Base-by-base conservation (phyloP, 208 protist species). In the Leishmania lainsoni region DNA sequence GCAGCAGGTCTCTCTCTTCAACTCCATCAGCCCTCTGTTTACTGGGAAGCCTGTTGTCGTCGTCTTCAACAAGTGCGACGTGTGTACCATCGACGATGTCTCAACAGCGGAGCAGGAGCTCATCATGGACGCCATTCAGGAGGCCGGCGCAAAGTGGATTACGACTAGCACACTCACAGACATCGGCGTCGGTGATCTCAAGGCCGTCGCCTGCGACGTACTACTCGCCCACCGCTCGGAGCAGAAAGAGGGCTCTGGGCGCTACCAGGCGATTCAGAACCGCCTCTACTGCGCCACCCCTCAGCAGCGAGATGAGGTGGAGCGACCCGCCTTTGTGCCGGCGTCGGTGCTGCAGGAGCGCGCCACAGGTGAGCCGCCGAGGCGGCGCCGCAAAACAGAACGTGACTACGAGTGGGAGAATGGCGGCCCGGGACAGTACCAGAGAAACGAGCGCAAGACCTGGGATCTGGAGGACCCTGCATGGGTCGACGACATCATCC, bases 51-150 rank as follows among this genome's bases (percentile, higher is more conserved):
- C 99, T 20, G 89, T 99, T n/a, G 87, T 99, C 9, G 86, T 99
- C 9, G 98, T 99, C 26, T 86, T 99, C 81, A 99, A 99, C 91
- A 99, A 99, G 92, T 98, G 94, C 82, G 99, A 99, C 87, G 86
- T 99, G 16, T 94, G 93, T 54, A 95, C 87, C n/a, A 92, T 97
- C 45, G 95, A 99, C 26, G 90, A 98, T 29, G 80, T 99, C 2
- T 83, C 81, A 17, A 66, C 88, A 4, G 92, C 95, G 58, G 95
- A 99, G 39, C 89, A 98, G 56, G 86, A 92, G 29, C 85, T 98
- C 8, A 88, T 99, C 68, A 93, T 95, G 89, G 56, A 80, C 32
- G 89, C 94, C 39, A 93, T 98, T 58, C 92, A 98, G 78, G 94
- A 97, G 69, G 88, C 86, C 14, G 91, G 85, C 1, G 93, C 93